These are phyloP conservation scores for Geranium incanum DNA, from an alignment of 441 rosid genomes.

Conservation along the genomic window DNA sequence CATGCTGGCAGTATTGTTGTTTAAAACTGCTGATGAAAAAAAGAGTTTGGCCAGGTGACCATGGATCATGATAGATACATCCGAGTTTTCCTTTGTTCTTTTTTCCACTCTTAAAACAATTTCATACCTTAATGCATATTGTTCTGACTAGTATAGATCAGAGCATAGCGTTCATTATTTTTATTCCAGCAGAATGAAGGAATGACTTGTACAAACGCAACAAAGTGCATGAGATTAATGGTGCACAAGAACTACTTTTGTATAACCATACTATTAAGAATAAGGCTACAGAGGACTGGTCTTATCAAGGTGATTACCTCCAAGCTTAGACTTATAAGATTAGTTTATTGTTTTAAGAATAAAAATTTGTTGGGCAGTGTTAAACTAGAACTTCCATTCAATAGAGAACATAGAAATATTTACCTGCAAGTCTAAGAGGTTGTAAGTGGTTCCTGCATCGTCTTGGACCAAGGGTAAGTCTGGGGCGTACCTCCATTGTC, in stretches of 20 bases:
- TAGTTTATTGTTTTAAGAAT: not conserved
- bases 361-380: not conserved
- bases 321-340: not conserved
- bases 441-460: slow-evolving; percentile 66
- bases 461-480: slow-evolving; percentile 78
- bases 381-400: slow-evolving; percentile 5
- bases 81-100: not conserved
- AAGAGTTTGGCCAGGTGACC: not conserved
- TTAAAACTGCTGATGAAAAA: no score
- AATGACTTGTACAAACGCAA: not conserved
- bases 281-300: not conserved
- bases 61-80: not conserved
- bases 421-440: slow-evolving; percentile 78
- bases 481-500: slow-evolving; percentile 73
- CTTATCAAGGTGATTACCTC: not conserved
- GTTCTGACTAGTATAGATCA: not conserved
- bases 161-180: not conserved
- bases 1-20: no score
- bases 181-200: not conserved
- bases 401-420: not conserved
- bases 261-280: slow-evolving; percentile 11
- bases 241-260: not conserved
- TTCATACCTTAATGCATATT: not conserved
- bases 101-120: not conserved
- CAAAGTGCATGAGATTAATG: not conserved